Evolutionary conservation across 2,329 filamentous ascomycete genomes (phyloP).

Genomic region (Ilyonectria robusta): DNA sequence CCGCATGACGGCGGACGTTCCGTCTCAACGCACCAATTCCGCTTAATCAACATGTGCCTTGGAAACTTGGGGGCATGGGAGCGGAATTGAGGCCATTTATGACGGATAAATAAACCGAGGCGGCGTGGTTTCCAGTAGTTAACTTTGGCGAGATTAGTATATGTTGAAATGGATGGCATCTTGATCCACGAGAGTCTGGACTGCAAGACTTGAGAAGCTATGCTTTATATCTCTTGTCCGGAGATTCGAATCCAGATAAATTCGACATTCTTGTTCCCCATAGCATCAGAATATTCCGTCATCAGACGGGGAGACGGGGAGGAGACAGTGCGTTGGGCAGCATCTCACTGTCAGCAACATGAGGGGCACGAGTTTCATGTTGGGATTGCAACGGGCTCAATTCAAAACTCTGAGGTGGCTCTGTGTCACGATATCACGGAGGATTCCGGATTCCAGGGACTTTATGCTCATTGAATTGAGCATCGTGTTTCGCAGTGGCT

Average conservation of each 20-base stretch:
- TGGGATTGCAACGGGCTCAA: too few species aligned
- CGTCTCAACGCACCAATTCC: slow-evolving; percentile 22
- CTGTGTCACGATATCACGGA: background rate
- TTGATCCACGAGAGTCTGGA: background rate
- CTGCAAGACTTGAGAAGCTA: background rate
- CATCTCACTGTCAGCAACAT: background rate
- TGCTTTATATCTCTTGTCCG: too few species aligned
- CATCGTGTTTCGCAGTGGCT: background rate
- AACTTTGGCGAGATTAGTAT: background rate
- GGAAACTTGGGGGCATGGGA: background rate
- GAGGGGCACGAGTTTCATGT: background rate
- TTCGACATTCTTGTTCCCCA: background rate
- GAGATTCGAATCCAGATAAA: too few species aligned
- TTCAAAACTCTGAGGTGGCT: too few species aligned
- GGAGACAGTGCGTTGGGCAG: background rate
- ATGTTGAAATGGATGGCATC: background rate
- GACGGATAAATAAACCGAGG: background rate
- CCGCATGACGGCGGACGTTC: slow-evolving; percentile 22
- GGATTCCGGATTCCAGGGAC: background rate
- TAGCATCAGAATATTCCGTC: background rate
- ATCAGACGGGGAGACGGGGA: background rate
- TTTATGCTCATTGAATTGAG: background rate
- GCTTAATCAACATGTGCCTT: background rate
- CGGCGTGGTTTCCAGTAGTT: too few species aligned
- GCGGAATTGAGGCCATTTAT: background rate